A percentile compares a stretch with the other conserved stretches of the same genome.
phyloP scores from a whole-genome alignment of 2,329 filamentous ascomycete genomes.

The Penicillium sp. region DNA sequence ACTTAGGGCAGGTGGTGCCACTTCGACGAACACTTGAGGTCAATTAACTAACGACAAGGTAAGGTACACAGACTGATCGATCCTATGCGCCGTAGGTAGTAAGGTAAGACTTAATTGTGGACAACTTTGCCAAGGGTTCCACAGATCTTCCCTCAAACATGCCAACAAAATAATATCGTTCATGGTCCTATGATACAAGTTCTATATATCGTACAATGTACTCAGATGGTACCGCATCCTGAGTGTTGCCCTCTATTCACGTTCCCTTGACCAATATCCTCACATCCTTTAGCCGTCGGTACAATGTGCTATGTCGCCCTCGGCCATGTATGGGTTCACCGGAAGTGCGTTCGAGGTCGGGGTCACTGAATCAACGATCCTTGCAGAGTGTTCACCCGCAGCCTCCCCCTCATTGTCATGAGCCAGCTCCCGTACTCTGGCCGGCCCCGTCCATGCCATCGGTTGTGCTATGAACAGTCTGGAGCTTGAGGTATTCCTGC shows the following conservation, averaged over 20 bases:
- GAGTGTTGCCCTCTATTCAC: neutral
- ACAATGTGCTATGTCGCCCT: neutral
- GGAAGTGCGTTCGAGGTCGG: neutral
- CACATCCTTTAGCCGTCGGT: neutral
- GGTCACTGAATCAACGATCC: neutral
- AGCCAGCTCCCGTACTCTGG: conserved; percentile 22
- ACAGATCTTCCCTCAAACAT: neutral
- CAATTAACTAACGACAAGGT: too few relatives aligned
- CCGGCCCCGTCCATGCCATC: conserved; percentile 25
- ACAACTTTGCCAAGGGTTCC: neutral
- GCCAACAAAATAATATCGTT: neutral
- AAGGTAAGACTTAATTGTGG: too few relatives aligned
- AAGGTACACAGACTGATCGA: too few relatives aligned
- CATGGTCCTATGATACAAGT: conserved; percentile 3
- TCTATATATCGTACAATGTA: neutral
- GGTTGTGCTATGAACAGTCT: conserved; percentile 67
- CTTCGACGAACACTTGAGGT: too few relatives aligned
- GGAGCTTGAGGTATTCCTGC: conserved; percentile 84
- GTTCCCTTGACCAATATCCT: too few relatives aligned
- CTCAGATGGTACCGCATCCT: neutral
- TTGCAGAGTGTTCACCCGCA: neutral
- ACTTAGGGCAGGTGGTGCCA: too few relatives aligned
- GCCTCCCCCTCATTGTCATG: conserved; percentile 23
- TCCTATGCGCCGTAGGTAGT: neutral
- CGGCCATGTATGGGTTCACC: neutral